Evolutionary conservation across 768 basidiomycete species (phyloP), one percentile per base, ranked within the genome.

Genomic region (Boletus eberwhitei): DNA sequence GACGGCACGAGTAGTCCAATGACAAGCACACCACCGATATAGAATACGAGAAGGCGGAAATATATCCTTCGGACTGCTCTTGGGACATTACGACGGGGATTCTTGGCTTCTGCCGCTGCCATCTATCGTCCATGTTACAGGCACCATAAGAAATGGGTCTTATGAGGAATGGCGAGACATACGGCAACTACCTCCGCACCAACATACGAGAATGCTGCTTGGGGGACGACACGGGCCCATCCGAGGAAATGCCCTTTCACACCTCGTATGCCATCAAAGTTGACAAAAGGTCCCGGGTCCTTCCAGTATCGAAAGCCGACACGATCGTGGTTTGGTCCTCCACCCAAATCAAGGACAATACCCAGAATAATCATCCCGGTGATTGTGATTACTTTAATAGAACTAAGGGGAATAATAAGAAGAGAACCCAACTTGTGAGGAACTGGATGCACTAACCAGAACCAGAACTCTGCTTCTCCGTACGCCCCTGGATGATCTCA

Each of bases 141-240:
- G 39, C 17, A 8, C 16, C 4, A 35, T 24, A 37, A 52, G 47
- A 47, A 14, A 16, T 22, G 17, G 11, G 29, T 38, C 35, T 16
- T 48, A 12, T 36, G 32, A 38, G 52, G 19, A 39, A 40, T 21
- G 3, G 6, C 21, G 26, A 34, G 16, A 60, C 65, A 39, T 53
- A 73, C 70, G 39, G 74, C 74, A 36, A 75, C 73, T 19, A 72
- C 63, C 59, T 83, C 83, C 2, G 80, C 79, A 31, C 83, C 84
- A 48, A 78, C 75, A 64, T 75, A 82, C 14, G 79, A 77, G 69
- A 83, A 83, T 21, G 80, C 78, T 19, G 83, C 83, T 58, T 82
- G 79, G 29, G 74, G 74, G 58, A 81, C 73, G 38, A 80, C 81
- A 12, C 78, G 71, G 71, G 75, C 80, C 68, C 70, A 77, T 22